Conservation (phyloP, 2,329 filamentous ascomycete genomes). For the Neurospora sp. region DNA sequence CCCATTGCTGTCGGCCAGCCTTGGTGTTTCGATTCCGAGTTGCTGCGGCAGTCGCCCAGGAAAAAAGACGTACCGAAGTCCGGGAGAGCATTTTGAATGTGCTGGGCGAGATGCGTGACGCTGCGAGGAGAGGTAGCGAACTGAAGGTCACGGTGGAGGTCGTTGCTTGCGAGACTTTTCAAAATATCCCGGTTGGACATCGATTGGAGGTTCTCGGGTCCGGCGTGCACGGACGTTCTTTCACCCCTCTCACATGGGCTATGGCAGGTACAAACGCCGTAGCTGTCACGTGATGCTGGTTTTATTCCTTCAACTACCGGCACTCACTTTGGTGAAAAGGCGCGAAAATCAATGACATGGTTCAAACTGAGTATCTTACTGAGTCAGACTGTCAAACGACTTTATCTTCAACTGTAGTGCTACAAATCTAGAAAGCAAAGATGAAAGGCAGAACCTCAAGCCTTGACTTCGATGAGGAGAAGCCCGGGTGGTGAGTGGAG, state of each 20-base stretch:
- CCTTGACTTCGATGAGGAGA: neutral
- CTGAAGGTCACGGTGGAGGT: slow-evolving; percentile 19
- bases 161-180: slow-evolving; percentile 31
- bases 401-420: neutral
- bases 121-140: slow-evolving; percentile 19
- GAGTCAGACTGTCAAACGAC: too few species aligned
- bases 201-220: neutral
- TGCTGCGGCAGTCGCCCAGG: neutral
- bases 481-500: neutral
- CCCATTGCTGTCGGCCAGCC: slow-evolving; percentile 2
- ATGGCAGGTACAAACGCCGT: neutral
- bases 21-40: neutral
- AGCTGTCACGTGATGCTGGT: neutral
- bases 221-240: neutral
- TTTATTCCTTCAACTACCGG: neutral
- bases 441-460: neutral
- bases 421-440: neutral
- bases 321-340: neutral
- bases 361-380: too few species aligned
- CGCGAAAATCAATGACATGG: too few species aligned
- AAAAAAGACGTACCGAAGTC: slow-evolving; percentile 39
- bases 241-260: neutral
- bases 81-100: slow-evolving; percentile 47
- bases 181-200: slow-evolving; percentile 24
- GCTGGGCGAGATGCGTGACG: slow-evolving; percentile 38